Evolutionary conservation across 1,139 yeast species (phyloP).

Genomic region (Yamadazyma friedrichii): DNA sequence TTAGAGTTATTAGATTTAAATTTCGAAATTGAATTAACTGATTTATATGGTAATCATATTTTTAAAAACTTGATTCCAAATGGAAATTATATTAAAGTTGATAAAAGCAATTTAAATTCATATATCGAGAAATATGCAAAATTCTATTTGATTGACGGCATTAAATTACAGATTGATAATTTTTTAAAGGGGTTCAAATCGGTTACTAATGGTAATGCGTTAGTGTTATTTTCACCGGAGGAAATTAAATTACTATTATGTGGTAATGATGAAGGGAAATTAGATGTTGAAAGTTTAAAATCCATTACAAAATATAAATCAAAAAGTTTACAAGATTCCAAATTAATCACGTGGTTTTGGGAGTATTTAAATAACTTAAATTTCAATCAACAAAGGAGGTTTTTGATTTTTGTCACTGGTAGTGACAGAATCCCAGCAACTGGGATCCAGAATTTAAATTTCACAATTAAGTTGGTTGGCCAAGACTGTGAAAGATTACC

Average conservation of each 20-base stretch:
- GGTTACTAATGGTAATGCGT: slow-evolving; percentile 79
- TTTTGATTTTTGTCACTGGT: slow-evolving; percentile 81
- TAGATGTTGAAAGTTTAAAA: slow-evolving; percentile 66
- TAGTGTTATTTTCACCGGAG: slow-evolving; percentile 72
- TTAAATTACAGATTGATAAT: slow-evolving; percentile 51
- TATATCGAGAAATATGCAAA: slow-evolving; percentile 64
- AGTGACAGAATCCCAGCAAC: slow-evolving; percentile 92
- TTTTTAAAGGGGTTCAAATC: slow-evolving; percentile 70
- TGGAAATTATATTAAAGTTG: slow-evolving; percentile 58
- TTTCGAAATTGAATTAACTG: slow-evolving; percentile 42
- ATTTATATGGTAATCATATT: slow-evolving; percentile 35
- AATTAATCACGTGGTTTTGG: slow-evolving; percentile 81
- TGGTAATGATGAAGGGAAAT: slow-evolving; percentile 66
- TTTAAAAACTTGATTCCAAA: slow-evolving; percentile 52
- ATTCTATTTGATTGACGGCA: slow-evolving; percentile 58
- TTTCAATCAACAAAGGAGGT: slow-evolving; percentile 52
- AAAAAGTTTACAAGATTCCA: slow-evolving; percentile 33
- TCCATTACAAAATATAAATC: slow-evolving; percentile 57
- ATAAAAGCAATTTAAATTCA: slow-evolving; percentile 49
- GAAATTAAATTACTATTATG: slow-evolving; percentile 78
- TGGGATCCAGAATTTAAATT: slow-evolving; percentile 71
- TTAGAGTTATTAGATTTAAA: slow-evolving; percentile 28
- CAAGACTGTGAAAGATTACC: slow-evolving; percentile 61
- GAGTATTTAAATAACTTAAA: slow-evolving; percentile 53
- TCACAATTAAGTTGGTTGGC: slow-evolving; percentile 61